phyloP scores from a whole-genome alignment of 306 rosid genomes.

The Phaseolus lunatus region DNA sequence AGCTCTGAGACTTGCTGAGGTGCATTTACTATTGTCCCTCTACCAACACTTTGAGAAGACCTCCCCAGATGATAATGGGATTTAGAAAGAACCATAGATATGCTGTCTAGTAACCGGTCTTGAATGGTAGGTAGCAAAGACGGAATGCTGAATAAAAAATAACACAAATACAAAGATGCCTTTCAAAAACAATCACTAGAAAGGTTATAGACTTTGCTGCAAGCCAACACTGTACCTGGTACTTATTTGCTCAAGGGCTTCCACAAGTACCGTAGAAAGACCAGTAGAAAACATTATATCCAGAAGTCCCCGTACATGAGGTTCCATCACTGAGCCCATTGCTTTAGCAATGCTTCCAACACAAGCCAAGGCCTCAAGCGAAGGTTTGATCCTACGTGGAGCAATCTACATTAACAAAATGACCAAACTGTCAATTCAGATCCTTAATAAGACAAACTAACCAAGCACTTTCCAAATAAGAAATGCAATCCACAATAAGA shows the following conservation, averaged over 20 bases:
- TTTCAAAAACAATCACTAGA: conserved; percentile 30
- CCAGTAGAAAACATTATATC: conserved; percentile 96
- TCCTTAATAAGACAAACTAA: conserved; percentile 34
- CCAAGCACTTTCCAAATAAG: conserved; percentile 30
- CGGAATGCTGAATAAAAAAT: conserved; percentile 72
- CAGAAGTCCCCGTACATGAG: conserved; percentile 87
- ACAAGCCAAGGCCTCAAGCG: conserved; percentile 97
- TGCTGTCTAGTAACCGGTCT: conserved; percentile 90
- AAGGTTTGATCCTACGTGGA: conserved; percentile 96
- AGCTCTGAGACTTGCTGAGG: conserved; percentile 82
- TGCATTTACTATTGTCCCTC: conserved; percentile 63
- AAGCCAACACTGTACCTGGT: conserved; percentile 57
- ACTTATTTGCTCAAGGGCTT: conserved; percentile 86
- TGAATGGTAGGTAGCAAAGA: conserved; percentile 90
- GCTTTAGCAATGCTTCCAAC: conserved; percentile 99
- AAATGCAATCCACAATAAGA: conserved; percentile 32
- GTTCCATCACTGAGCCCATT: conserved; percentile 90
- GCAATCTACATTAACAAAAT: conserved; percentile 77
- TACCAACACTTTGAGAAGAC: conserved; percentile 58
- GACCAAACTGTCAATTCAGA: conserved; percentile 42
- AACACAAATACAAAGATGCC: conserved; percentile 20
- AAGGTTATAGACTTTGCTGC: conserved; percentile 26
- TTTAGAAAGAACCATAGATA: conserved; percentile 89
- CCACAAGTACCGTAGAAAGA: conserved; percentile 88
- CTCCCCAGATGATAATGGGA: conserved; percentile 78